phyloP scores from a whole-genome alignment of 352 stramenopile genomes.

The Globisporangium irregulare region DNA sequence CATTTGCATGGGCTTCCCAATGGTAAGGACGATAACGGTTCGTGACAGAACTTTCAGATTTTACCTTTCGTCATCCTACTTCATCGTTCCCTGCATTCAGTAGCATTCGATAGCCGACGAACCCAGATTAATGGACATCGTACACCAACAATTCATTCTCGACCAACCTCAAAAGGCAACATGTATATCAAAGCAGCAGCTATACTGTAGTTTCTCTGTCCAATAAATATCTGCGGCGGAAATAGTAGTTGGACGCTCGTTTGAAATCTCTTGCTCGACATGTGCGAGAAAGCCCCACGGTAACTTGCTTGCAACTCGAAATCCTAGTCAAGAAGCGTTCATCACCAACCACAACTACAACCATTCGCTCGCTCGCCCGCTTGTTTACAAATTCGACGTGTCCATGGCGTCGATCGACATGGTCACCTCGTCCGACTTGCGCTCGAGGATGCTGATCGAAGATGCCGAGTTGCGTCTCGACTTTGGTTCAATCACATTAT shows the following conservation, averaged over 20 bases:
- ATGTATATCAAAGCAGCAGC: background rate
- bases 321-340: background rate
- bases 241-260: background rate
- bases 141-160: background rate
- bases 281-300: background rate
- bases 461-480: slow-evolving; percentile 10
- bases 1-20: no score
- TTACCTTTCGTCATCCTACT: no score
- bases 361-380: background rate
- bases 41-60: no score
- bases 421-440: slow-evolving; percentile 14
- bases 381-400: slow-evolving; percentile 13
- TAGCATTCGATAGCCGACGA: no score
- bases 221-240: slow-evolving; percentile 4
- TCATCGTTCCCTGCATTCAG: no score
- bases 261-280: background rate
- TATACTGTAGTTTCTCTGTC: background rate
- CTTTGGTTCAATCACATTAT: slow-evolving; percentile 7
- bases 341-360: background rate
- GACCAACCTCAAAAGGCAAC: background rate
- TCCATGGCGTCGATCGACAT: slow-evolving; percentile 25
- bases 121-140: background rate
- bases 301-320: background rate
- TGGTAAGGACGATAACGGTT: no score
- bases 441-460: slow-evolving; percentile 27